Percentiles rank a stretch among this genome's conserved stretches.
Evolutionary conservation across 2,329 filamentous ascomycete genomes (phyloP).

Genomic region (Penicillium decumbens): DNA sequence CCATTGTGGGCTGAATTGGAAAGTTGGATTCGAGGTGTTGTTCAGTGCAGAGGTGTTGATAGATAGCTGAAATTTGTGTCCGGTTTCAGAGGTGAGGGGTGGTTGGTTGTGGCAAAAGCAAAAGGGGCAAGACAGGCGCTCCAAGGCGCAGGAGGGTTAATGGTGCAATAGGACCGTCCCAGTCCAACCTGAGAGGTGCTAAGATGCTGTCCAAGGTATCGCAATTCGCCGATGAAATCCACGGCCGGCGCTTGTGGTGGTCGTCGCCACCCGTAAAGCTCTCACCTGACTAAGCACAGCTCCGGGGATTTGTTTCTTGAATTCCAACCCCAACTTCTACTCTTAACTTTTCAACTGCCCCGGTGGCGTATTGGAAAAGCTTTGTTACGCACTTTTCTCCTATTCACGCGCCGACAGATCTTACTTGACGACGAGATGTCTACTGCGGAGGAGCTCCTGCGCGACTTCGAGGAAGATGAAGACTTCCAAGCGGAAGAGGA

Average conservation of each 20-base stretch:
- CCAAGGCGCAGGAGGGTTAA: neutral
- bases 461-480: constrained; percentile 64
- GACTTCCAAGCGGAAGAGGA: constrained; percentile 55
- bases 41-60: neutral
- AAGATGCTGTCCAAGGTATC: constrained; percentile 2
- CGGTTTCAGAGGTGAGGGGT: neutral
- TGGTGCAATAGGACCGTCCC: neutral
- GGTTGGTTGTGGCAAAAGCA: neutral
- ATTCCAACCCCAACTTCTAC: constrained; percentile 1
- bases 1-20: constrained; percentile 57
- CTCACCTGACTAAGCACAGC: constrained; percentile 19
- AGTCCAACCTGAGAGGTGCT: constrained; percentile 3
- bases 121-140: neutral
- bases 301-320: constrained; percentile 2
- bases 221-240: constrained; percentile 14
- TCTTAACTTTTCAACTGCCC: neutral
- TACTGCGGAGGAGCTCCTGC: constrained; percentile 86
- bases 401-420: neutral
- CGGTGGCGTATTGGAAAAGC: constrained; percentile 5
- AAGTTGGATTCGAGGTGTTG: neutral
- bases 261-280: constrained; percentile 21
- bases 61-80: neutral
- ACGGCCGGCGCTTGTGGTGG: constrained; percentile 15
- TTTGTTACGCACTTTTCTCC: neutral
- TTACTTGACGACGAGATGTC: constrained; percentile 58